These are phyloP conservation scores for Phyllosticta citrichinensis DNA, from an alignment of 2,329 filamentous ascomycete species.

Conservation along the genomic window DNA sequence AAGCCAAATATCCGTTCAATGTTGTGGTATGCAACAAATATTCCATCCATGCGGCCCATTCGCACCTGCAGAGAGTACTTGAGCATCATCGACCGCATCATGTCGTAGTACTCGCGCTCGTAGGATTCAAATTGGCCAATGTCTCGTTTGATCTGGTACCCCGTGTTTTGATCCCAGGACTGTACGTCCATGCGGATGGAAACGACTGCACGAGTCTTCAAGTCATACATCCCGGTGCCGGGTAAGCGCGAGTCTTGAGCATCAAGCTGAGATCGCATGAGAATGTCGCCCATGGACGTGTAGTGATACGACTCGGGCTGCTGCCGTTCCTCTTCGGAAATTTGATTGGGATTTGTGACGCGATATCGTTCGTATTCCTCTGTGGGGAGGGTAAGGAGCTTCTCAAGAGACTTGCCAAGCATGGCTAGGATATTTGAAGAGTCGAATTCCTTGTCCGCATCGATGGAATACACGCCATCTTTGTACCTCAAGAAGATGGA, in stretches of 20 bases:
- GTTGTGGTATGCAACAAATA: constrained; percentile 95
- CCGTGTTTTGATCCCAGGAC: constrained; percentile 61
- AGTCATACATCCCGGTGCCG: constrained; percentile 86
- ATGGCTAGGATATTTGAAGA: constrained; percentile 77
- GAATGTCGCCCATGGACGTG: constrained; percentile 72
- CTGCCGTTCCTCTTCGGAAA: constrained; percentile 61
- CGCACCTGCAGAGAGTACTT: constrained; percentile 96
- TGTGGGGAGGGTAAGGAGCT: constrained; percentile 74
- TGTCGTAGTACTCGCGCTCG: constrained; percentile 92
- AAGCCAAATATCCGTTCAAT: constrained; percentile 93
- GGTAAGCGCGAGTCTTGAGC: constrained; percentile 78
- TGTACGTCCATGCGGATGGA: constrained; percentile 81
- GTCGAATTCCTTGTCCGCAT: constrained; percentile 90
- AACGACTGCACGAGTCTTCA: constrained; percentile 89
- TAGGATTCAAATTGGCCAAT: constrained; percentile 81
- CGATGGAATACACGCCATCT: constrained; percentile 83
- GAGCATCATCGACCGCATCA: constrained; percentile 87
- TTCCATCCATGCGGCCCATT: constrained; percentile 97
- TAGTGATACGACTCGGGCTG: constrained; percentile 67
- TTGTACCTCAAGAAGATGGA: constrained; percentile 76
- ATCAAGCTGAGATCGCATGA: constrained; percentile 93
- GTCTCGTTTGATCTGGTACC: constrained; percentile 73
- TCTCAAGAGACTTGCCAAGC: constrained; percentile 93
- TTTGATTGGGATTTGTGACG: constrained; percentile 53
- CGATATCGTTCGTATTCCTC: constrained; percentile 81